These are phyloP conservation scores for Fusarium pininemorale DNA, from an alignment of 2,329 filamentous ascomycete species.

Conservation along the genomic window DNA sequence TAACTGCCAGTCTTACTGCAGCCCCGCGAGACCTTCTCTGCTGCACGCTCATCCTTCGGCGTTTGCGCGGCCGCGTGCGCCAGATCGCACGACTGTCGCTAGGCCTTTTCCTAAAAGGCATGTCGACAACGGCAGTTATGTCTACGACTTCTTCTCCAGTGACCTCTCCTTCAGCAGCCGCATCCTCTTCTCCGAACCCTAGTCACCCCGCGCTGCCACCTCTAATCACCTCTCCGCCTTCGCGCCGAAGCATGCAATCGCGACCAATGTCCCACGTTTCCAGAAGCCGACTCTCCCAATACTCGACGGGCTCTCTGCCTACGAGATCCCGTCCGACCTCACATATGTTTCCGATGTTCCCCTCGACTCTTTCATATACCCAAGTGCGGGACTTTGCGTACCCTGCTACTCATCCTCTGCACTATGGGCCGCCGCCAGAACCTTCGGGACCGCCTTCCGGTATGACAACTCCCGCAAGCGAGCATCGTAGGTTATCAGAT, in stretches of 20 bases:
- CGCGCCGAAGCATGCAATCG: slow-evolving; percentile 68
- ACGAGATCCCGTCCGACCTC: slow-evolving; percentile 81
- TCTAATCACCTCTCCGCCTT: slow-evolving; percentile 64
- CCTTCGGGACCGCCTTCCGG: slow-evolving; percentile 75
- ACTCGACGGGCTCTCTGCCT: slow-evolving; percentile 75
- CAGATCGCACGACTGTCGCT: slow-evolving; percentile 44
- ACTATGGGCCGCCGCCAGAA: slow-evolving; percentile 91
- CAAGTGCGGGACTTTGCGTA: slow-evolving; percentile 97
- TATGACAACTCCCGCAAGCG: slow-evolving; percentile 85
- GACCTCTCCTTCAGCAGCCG: slow-evolving; percentile 61
- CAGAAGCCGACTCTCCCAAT: slow-evolving; percentile 84
- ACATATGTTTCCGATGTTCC: slow-evolving; percentile 83
- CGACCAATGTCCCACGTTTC: slow-evolving; percentile 79
- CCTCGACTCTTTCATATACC: slow-evolving; percentile 87
- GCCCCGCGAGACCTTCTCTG: slow-evolving; percentile 31
- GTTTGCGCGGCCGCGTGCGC: slow-evolving; percentile 44
- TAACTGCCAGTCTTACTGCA: slow-evolving; percentile 33
- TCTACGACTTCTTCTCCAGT: slow-evolving; percentile 65
- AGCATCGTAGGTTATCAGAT: slow-evolving; percentile 83
- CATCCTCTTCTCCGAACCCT: slow-evolving; percentile 57
- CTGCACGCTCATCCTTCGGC: slow-evolving; percentile 33
- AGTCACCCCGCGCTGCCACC: slow-evolving; percentile 65
- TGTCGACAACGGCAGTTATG: slow-evolving; percentile 62
- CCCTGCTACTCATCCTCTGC: slow-evolving; percentile 80
- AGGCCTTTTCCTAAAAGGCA: slow-evolving; percentile 40